Evolutionary conservation across 2,329 filamentous ascomycete genomes (phyloP).

Genomic region (Talaromyces sp.): DNA sequence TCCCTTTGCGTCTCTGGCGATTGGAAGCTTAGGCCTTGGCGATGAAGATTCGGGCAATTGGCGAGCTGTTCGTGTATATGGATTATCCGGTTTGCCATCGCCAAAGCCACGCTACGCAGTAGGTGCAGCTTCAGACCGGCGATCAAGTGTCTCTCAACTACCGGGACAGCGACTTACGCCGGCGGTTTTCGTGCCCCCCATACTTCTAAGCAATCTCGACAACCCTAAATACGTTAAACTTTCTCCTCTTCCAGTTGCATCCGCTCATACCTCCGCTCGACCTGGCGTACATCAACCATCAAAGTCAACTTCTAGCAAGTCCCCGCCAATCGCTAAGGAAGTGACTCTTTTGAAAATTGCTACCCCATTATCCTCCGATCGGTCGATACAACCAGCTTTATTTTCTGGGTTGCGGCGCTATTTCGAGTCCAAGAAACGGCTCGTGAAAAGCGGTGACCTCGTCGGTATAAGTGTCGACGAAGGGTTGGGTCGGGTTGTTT

Average conservation of each 20-base stretch:
- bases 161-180: constrained; percentile 52
- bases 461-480: constrained; percentile 88
- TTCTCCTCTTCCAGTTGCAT: constrained; percentile 52
- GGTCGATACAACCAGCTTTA: constrained; percentile 77
- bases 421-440: constrained; percentile 75
- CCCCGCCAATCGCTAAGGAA: constrained; percentile 64
- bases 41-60: constrained; percentile 65
- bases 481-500: constrained; percentile 73
- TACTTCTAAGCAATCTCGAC: constrained; percentile 81
- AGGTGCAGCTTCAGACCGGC: constrained; percentile 47
- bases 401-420: constrained; percentile 83
- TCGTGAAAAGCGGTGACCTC: constrained; percentile 82
- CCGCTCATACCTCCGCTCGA: constrained; percentile 54
- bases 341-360: constrained; percentile 85
- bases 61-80: constrained; percentile 84
- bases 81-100: constrained; percentile 64
- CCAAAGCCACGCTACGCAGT: constrained; percentile 56
- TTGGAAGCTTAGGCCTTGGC: constrained; percentile 46
- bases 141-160: constrained; percentile 54
- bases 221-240: constrained; percentile 74
- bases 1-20: constrained; percentile 60
- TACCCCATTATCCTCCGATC: constrained; percentile 82
- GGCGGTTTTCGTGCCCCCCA: constrained; percentile 72
- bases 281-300: constrained; percentile 50
- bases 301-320: constrained; percentile 43